Evolutionary conservation across 768 basidiomycete species (phyloP).

Genomic region (Boletus vinaceobasis): DNA sequence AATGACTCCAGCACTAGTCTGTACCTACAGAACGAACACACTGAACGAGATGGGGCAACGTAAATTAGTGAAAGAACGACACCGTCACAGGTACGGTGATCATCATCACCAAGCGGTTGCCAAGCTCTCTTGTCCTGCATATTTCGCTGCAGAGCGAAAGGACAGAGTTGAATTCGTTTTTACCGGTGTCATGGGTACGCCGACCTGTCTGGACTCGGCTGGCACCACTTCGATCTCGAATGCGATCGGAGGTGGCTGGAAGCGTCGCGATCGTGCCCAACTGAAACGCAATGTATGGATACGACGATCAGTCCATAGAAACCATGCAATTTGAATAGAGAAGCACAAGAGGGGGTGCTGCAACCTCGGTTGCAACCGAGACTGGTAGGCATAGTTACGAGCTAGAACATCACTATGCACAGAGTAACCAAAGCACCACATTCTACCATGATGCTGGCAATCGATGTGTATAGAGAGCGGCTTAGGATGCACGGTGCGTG

Average conservation of each 20-base stretch:
- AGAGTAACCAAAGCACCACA: constrained; percentile 15
- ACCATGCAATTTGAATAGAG: no score
- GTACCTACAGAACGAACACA: background rate
- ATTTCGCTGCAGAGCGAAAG: background rate
- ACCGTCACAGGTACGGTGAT: no score
- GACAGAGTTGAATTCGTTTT: background rate
- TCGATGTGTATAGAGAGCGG: constrained; percentile 7
- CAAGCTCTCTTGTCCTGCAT: background rate
- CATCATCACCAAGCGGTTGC: background rate
- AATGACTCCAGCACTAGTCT: no score
- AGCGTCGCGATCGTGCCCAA: background rate
- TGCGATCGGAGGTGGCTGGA: background rate
- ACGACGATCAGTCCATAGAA: background rate
- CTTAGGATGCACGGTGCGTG: background rate
- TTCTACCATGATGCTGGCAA: constrained; percentile 17
- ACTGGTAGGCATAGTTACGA: background rate
- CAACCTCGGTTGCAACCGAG: constrained; percentile 12
- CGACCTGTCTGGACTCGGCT: background rate
- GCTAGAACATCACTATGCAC: constrained; percentile 12
- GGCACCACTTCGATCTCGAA: background rate
- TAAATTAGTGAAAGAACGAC: background rate
- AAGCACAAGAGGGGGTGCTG: constrained; percentile 2
- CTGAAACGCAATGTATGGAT: constrained; percentile 8
- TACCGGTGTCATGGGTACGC: background rate
- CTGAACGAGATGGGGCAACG: background rate